Evolutionary conservation across 148 eudicot species (phyloP).

Genomic region (Spergularia bocconei): DNA sequence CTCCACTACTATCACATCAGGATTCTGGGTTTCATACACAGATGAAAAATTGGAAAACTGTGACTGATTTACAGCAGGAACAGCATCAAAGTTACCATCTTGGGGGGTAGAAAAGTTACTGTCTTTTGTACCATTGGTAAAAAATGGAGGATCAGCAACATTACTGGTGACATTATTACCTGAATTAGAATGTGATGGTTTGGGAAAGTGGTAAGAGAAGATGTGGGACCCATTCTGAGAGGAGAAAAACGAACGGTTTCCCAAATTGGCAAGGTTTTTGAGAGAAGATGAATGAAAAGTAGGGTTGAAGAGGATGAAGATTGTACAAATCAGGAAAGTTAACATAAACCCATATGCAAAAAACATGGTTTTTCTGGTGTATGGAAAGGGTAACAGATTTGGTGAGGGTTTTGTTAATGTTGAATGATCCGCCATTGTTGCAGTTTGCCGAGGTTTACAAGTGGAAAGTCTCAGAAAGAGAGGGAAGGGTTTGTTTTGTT

Average conservation of each 20-base stretch:
- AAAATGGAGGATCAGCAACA: too few relatives aligned
- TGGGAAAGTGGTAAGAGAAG: constrained; percentile 38
- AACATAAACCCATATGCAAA: constrained; percentile 39
- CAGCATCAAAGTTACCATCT: background rate
- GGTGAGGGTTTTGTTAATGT: constrained; percentile 5
- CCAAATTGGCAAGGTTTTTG: constrained; percentile 13
- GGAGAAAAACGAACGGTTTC: constrained; percentile 21
- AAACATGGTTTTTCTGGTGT: constrained; percentile 28
- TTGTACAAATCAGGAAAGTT: constrained; percentile 32
- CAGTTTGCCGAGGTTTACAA: background rate
- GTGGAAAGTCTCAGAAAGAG: background rate
- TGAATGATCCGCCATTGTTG: constrained; percentile 24
- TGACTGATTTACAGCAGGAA: background rate
- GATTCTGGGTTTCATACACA: background rate
- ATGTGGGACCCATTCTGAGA: constrained; percentile 26
- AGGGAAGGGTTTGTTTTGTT: too few relatives aligned
- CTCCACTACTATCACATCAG: background rate
- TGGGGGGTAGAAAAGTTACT: background rate
- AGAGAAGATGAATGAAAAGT: constrained; percentile 23
- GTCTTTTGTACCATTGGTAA: background rate
- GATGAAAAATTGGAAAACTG: background rate
- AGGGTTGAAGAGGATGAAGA: constrained; percentile 38
- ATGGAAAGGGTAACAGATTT: constrained; percentile 8
- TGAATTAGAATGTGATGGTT: constrained; percentile 17
- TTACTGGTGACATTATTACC: background rate